Evolutionary conservation across 1,284 basidiomycete species (phyloP).

Genomic region (Inonotus obliquus): DNA sequence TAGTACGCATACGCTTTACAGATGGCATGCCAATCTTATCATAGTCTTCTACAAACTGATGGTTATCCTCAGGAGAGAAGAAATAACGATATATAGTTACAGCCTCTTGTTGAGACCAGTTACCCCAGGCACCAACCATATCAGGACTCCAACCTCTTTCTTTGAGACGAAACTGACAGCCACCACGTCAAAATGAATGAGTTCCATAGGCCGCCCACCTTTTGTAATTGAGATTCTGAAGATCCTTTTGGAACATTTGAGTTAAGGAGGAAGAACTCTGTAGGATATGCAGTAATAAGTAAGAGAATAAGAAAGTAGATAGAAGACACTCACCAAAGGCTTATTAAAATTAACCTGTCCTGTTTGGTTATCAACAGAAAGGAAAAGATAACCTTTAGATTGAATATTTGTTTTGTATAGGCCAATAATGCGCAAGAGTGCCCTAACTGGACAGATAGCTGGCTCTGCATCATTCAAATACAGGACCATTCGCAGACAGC

Average conservation of each 20-base stretch:
- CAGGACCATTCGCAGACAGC: constrained; percentile 14
- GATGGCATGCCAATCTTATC: constrained; percentile 3
- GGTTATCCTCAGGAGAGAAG: constrained; percentile 27
- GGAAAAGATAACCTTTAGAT: background rate
- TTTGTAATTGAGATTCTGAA: constrained; percentile 21
- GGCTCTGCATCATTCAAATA: constrained; percentile 17
- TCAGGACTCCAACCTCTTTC: constrained; percentile 17
- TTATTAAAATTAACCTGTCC: background rate
- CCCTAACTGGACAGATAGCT: constrained; percentile 16
- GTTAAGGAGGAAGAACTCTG: constrained; percentile 8
- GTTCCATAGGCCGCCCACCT: constrained; percentile 24
- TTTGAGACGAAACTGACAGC: constrained; percentile 23
- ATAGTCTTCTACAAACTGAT: constrained; percentile 22
- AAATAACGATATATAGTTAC: constrained; percentile 26
- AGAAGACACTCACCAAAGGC: background rate
- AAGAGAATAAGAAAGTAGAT: background rate
- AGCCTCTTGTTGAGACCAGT: constrained; percentile 24
- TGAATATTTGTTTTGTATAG: background rate
- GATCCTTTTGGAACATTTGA: constrained; percentile 18
- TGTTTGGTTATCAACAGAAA: background rate
- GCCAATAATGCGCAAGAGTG: constrained; percentile 7
- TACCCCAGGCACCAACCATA: constrained; percentile 25
- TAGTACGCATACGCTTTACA: background rate
- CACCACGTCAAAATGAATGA: constrained; percentile 25
- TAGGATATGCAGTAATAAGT: background rate